Base-by-base conservation (phyloP, 1,139 yeast genomes). In the Diutina siamensis region DNA sequence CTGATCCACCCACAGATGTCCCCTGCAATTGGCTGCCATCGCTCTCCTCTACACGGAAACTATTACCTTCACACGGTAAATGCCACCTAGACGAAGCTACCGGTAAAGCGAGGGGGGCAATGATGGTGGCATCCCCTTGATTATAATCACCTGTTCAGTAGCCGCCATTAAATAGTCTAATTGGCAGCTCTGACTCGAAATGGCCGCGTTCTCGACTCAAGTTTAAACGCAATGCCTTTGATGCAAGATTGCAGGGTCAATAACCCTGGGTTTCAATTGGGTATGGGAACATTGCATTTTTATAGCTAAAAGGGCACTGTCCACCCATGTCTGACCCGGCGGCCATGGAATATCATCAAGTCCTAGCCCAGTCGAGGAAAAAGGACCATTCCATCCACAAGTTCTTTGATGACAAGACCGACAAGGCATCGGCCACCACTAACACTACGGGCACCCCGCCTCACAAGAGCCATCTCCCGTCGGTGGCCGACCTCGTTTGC, bases 381-480 rank as follows among this genome's bases (percentile, higher is more conserved):
- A 25, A 25, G 32, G 42, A 38, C 21, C n/a, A 38, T 25, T n/a
- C 28, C 31, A 38, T 38, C 42, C 18, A 38, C 21, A 25, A 17
- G 32, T 38, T 20, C 32, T 38, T 38, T 17, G 42, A 38, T 17
- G 32, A 25, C 21, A 8, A 15, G 13, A 7, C 20, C 28, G 12
- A 10, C 19, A 19, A 13, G 9, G 15, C 40, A 20, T 13, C 18
- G n/a, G n/a, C n/a, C n/a, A n/a, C n/a, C n/a, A n/a, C n/a, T n/a
- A n/a, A n/a, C n/a, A n/a, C n/a, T n/a, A n/a, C n/a, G n/a, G n/a
- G n/a, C n/a, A n/a, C n/a, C 8, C 15, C 18, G 17, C 20, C 31
- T 17, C 42, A 22, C 33, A 22, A 25, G 22, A 22, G 20, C n/a
- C 42, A 25, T 12, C 21, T 38, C 13, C 42, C 42, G 3, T 17